Conservation (phyloP, 1,284 basidiomycete genomes). For the Sanghuangporus baumii region DNA sequence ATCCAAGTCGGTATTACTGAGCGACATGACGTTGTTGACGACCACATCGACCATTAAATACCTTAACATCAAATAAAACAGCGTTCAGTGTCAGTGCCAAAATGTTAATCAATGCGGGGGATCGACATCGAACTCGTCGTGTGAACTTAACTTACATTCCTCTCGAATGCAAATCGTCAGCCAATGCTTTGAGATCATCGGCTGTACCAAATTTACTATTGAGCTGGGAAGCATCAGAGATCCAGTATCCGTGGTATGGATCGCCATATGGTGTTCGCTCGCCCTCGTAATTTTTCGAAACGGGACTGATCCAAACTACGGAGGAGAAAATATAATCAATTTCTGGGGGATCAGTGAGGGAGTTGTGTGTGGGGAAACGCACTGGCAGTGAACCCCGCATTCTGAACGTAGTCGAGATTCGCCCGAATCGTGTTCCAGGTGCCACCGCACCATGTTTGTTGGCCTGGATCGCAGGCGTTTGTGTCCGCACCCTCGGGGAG, state of each 20-base stretch:
- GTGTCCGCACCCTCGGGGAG: conserved; percentile 47
- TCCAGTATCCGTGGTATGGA: conserved; percentile 69
- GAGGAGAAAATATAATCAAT: background rate
- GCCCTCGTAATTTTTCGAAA: conserved; percentile 66
- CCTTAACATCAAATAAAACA: conserved; percentile 26
- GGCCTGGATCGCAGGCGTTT: conserved; percentile 48
- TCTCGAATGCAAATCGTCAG: conserved; percentile 57
- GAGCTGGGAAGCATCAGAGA: conserved; percentile 54
- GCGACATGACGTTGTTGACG: conserved; percentile 68
- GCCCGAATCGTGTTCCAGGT: conserved; percentile 70
- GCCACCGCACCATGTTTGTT: conserved; percentile 68
- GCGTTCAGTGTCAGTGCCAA: background rate
- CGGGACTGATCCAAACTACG: conserved; percentile 59
- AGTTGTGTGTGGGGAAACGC: conserved; percentile 29
- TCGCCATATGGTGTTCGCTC: conserved; percentile 59
- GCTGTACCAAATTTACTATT: conserved; percentile 66
- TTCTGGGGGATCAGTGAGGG: conserved; percentile 18
- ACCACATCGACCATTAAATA: conserved; percentile 79
- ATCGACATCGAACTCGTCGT: background rate
- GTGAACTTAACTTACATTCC: conserved; percentile 52
- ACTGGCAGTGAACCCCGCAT: conserved; percentile 74
- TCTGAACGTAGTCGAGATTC: conserved; percentile 74
- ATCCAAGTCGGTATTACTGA: conserved; percentile 44
- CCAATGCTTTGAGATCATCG: conserved; percentile 63
- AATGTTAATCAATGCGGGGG: background rate